A percentile compares a stretch with the other conserved stretches of the same genome.
Evolutionary conservation across 139 green algal species (phyloP).

Genomic region (Diplosphaera chodatii): DNA sequence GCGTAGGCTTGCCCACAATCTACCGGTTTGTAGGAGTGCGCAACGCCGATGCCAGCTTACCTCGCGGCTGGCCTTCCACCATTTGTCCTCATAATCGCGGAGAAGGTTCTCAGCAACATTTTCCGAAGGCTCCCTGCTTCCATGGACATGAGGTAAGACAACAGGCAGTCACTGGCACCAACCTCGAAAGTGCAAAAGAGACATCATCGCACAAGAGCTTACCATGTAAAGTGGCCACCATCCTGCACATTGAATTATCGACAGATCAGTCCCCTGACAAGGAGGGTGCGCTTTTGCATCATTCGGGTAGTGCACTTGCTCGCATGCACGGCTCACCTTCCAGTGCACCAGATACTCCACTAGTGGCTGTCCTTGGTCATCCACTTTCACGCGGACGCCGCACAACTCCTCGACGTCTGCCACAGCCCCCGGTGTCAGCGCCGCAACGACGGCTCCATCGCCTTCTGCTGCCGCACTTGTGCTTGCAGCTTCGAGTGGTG

Average conservation of each 20-base stretch:
- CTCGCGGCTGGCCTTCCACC: conserved; percentile 72
- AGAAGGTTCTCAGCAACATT: conserved; percentile 80
- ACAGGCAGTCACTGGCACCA: too few species aligned
- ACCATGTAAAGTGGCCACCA: conserved; percentile 39
- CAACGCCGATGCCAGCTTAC: too few species aligned
- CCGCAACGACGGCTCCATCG: neutral
- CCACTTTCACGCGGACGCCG: conserved; percentile 47
- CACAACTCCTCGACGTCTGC: conserved; percentile 53
- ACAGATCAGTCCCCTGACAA: too few species aligned
- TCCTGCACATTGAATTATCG: conserved; percentile 8
- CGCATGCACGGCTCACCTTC: conserved; percentile 50
- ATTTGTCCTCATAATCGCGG: conserved; percentile 74
- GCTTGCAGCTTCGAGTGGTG: too few species aligned
- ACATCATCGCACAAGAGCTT: neutral
- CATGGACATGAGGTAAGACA: too few species aligned
- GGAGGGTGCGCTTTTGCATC: too few species aligned
- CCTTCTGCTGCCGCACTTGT: neutral
- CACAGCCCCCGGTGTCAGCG: conserved; percentile 4
- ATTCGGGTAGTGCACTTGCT: too few species aligned
- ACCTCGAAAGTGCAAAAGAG: neutral
- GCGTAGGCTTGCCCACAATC: too few species aligned
- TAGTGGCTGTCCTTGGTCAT: conserved; percentile 28
- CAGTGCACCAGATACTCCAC: conserved; percentile 74
- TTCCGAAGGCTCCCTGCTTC: conserved; percentile 55
- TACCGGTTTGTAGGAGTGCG: too few species aligned